phyloP scores from a whole-genome alignment of 805 yeast species.

The Tetrapisispora phaffii region DNA sequence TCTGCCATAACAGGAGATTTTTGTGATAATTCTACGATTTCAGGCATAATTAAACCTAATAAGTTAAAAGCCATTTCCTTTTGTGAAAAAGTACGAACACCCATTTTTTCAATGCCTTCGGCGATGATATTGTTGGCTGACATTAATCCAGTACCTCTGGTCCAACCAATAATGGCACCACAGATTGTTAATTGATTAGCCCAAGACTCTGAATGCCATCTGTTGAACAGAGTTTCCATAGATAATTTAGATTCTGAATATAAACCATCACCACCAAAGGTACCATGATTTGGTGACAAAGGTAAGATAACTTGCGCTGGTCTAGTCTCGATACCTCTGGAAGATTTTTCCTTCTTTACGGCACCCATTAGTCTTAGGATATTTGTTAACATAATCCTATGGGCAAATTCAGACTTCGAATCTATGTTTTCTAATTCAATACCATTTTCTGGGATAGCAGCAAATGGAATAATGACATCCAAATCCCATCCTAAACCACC shows the following conservation, averaged over 20 bases:
- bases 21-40: constrained; percentile 78
- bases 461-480: constrained; percentile 93
- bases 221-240: constrained; percentile 91
- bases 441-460: constrained; percentile 98
- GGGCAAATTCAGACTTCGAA: constrained; percentile 94
- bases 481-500: constrained; percentile 97
- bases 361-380: constrained; percentile 84
- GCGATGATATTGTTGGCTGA: constrained; percentile 94
- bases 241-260: constrained; percentile 96
- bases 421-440: constrained; percentile 87
- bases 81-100: constrained; percentile 97
- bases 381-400: constrained; percentile 96
- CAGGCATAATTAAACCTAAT: constrained; percentile 85
- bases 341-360: constrained; percentile 73
- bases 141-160: constrained; percentile 99
- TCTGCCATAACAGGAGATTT: constrained; percentile 94
- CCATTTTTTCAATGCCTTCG: constrained; percentile 89
- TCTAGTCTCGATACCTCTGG: constrained; percentile 75
- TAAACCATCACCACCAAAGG: constrained; percentile 96
- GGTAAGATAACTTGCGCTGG: constrained; percentile 98
- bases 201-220: constrained; percentile 99
- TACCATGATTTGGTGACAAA: constrained; percentile 97
- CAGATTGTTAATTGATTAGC: constrained; percentile 84
- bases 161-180: constrained; percentile 99
- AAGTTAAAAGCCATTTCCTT: constrained; percentile 99